Conservation (phyloP, 257 asterid genomes). For the Prunella vulgaris region DNA sequence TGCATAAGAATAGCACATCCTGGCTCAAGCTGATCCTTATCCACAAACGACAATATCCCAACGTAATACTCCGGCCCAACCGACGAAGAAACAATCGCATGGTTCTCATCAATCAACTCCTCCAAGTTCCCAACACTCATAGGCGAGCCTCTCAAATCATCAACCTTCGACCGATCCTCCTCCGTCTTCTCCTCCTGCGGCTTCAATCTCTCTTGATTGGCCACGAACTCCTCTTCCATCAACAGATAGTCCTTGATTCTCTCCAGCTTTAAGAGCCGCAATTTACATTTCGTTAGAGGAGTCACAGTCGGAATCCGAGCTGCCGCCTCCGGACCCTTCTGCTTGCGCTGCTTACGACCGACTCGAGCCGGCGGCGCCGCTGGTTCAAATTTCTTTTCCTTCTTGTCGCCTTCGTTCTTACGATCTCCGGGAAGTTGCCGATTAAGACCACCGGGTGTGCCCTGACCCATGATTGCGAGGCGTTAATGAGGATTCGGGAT, state of each 20-base stretch:
- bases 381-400: slow-evolving; percentile 83
- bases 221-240: slow-evolving; percentile 91
- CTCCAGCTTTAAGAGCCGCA: slow-evolving; percentile 68
- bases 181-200: slow-evolving; percentile 97
- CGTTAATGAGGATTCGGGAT: neutral
- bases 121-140: slow-evolving; percentile 91
- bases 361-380: slow-evolving; percentile 93
- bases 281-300: slow-evolving; percentile 73
- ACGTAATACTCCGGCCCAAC: slow-evolving; percentile 94
- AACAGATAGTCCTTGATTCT: slow-evolving; percentile 68
- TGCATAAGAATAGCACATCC: slow-evolving; percentile 94
- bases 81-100: slow-evolving; percentile 75
- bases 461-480: slow-evolving; percentile 65
- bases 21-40: slow-evolving; percentile 93
- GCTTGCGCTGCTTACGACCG: slow-evolving; percentile 89
- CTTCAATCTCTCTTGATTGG: slow-evolving; percentile 84
- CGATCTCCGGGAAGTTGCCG: slow-evolving; percentile 77
- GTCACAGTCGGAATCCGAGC: slow-evolving; percentile 76
- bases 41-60: slow-evolving; percentile 81
- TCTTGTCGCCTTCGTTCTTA: slow-evolving; percentile 74
- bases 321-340: slow-evolving; percentile 84
- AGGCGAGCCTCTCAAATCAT: slow-evolving; percentile 79
- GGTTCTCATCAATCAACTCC: slow-evolving; percentile 92
- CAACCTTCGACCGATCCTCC: slow-evolving; percentile 87
- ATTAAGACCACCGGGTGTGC: slow-evolving; percentile 84